phyloP scores from a whole-genome alignment of 1,284 basidiomycete genomes.

The Fomitopsis betulina region DNA sequence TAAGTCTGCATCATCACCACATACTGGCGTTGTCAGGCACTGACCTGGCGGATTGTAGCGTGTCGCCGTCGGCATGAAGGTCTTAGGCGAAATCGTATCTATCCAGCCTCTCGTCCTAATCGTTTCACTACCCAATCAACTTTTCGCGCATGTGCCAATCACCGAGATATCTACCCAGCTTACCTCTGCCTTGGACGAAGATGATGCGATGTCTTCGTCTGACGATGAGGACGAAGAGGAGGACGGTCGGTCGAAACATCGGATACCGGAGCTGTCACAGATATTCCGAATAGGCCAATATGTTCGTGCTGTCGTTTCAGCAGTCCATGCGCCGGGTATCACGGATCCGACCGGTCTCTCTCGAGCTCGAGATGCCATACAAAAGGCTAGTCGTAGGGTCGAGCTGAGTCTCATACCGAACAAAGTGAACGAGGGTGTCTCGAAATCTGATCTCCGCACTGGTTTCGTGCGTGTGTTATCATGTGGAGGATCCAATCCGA shows the following conservation, averaged over 20 bases:
- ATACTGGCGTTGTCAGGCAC: neutral
- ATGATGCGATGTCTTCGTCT: conserved; percentile 40
- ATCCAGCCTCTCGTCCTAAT: conserved; percentile 90
- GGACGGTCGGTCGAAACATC: conserved; percentile 24
- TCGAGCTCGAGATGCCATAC: conserved; percentile 59
- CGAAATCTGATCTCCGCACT: conserved; percentile 70
- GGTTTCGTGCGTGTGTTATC: conserved; percentile 57
- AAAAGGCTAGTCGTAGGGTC: conserved; percentile 72
- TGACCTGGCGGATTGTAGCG: conserved; percentile 44
- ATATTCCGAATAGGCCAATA: conserved; percentile 88
- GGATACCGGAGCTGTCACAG: conserved; percentile 64
- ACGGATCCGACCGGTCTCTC: conserved; percentile 52
- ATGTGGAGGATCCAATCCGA: conserved; percentile 5
- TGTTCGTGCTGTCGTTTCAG: conserved; percentile 74
- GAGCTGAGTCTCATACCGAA: conserved; percentile 86
- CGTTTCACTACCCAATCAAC: conserved; percentile 92
- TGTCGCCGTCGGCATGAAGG: conserved; percentile 78
- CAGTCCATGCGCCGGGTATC: conserved; percentile 58
- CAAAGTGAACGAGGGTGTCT: conserved; percentile 81
- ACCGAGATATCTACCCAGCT: conserved; percentile 89
- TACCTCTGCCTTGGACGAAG: conserved; percentile 63
- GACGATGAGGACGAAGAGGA: conserved; percentile 32
- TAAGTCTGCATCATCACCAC: conserved; percentile 25
- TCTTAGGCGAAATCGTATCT: conserved; percentile 83
- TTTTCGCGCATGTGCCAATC: conserved; percentile 93